Conservation (phyloP, 1,284 basidiomycete genomes). For the Puccinia polysora region DNA sequence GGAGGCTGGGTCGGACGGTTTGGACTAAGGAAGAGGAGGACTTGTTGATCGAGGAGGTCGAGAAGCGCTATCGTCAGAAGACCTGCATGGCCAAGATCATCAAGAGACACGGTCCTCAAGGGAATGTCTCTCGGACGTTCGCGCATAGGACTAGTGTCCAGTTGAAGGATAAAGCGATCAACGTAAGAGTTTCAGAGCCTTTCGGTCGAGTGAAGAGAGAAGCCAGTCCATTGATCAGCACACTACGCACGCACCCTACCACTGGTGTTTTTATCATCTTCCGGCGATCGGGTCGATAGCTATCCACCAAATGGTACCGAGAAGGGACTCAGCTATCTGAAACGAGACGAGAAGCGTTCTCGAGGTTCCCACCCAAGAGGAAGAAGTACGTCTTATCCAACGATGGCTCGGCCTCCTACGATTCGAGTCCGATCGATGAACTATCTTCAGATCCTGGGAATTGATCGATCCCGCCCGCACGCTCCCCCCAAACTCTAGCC, state of each 20-base stretch:
- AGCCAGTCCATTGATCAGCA: too few relatives aligned
- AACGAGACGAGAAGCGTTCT: constrained; percentile 5
- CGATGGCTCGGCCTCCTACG: too few relatives aligned
- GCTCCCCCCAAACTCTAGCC: too few relatives aligned
- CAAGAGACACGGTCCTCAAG: constrained; percentile 21
- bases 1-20: too few relatives aligned
- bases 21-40: constrained; percentile 37
- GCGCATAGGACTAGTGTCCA: constrained; percentile 21
- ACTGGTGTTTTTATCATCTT: neutral
- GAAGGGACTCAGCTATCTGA: neutral
- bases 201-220: too few relatives aligned
- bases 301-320: constrained; percentile 29
- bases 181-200: constrained; percentile 2
- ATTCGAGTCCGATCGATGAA: too few relatives aligned
- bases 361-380: constrained; percentile 25
- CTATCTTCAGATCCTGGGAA: too few relatives aligned
- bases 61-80: neutral
- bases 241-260: too few relatives aligned
- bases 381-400: too few relatives aligned
- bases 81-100: constrained; percentile 39
- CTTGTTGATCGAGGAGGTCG: constrained; percentile 34
- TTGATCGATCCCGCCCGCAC: too few relatives aligned
- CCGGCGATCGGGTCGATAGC: neutral
- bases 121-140: constrained; percentile 6
- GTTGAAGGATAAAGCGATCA: constrained; percentile 42